Percentiles rank a stretch among this genome's conserved stretches.
phyloP scores from a whole-genome alignment of 106 monocot genomes.

The Triglochin maritima region DNA sequence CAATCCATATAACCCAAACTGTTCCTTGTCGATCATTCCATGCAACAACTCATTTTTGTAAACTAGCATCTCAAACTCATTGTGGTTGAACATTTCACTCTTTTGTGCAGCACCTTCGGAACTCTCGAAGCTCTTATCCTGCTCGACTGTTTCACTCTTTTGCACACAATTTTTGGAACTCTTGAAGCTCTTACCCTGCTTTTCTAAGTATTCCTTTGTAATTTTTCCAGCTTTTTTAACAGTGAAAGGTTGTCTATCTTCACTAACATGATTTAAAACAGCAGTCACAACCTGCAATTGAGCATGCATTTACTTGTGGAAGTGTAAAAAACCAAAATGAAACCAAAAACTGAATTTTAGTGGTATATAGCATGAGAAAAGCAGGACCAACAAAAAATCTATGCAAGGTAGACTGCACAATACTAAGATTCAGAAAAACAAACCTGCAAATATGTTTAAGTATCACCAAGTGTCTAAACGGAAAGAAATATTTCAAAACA shows the following conservation, averaged over 20 bases:
- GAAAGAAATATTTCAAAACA: no score
- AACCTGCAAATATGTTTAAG: no score
- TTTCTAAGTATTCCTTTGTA: conserved; percentile 52
- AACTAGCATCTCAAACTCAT: conserved; percentile 44
- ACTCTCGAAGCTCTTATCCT: conserved; percentile 12
- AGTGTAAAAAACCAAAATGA: background rate
- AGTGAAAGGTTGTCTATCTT: conserved; percentile 56
- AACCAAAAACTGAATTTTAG: background rate
- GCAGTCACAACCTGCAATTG: conserved; percentile 69
- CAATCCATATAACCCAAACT: conserved; percentile 85
- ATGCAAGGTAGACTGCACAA: no score
- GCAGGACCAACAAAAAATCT: no score
- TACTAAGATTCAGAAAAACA: no score
- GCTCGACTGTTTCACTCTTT: background rate
- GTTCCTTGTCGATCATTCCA: conserved; percentile 94
- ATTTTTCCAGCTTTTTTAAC: conserved; percentile 59
- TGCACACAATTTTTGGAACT: background rate
- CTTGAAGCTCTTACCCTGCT: conserved; percentile 17
- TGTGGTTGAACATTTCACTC: conserved; percentile 4
- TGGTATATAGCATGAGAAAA: no score
- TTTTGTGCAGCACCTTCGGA: background rate
- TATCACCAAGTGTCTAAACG: no score
- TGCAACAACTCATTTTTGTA: conserved; percentile 76
- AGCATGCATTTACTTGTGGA: background rate
- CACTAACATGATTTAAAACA: conserved; percentile 59